Conservation (phyloP, 1,139 yeast species). For the Blastobotrys arbuscula region DNA sequence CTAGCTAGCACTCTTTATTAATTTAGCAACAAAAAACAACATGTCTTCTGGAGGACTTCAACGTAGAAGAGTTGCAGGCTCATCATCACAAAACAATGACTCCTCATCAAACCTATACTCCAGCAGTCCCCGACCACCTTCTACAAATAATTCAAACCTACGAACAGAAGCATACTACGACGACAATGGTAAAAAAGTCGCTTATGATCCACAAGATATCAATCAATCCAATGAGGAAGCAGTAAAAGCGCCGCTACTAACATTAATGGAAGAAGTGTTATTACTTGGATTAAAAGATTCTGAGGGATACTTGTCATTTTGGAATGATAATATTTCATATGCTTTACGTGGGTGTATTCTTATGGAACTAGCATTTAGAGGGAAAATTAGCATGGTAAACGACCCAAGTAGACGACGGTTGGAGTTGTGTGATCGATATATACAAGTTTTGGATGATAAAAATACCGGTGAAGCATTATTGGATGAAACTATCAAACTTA, state of each 20-base stretch:
- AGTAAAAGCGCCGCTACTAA: slow-evolving; percentile 58
- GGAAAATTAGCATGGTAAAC: slow-evolving; percentile 79
- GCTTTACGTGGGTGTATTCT: slow-evolving; percentile 93
- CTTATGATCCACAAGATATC: slow-evolving; percentile 74
- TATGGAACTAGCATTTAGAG: slow-evolving; percentile 86
- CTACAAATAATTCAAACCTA: neutral
- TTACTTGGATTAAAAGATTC: slow-evolving; percentile 90
- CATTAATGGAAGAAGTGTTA: slow-evolving; percentile 93
- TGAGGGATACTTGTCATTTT: slow-evolving; percentile 92
- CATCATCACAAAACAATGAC: neutral
- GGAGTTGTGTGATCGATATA: slow-evolving; percentile 77
- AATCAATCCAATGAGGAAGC: slow-evolving; percentile 45
- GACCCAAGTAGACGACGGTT: slow-evolving; percentile 92
- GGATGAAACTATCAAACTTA: slow-evolving; percentile 87
- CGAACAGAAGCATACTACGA: slow-evolving; percentile 11
- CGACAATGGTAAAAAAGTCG: slow-evolving; percentile 55
- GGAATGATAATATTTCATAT: slow-evolving; percentile 97
- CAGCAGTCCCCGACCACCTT: slow-evolving; percentile 3
- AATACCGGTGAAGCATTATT: slow-evolving; percentile 93
- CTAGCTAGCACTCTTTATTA: too few relatives aligned
- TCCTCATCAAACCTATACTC: slow-evolving; percentile 3
- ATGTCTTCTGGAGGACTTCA: slow-evolving; percentile 9
- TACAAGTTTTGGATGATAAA: slow-evolving; percentile 79
- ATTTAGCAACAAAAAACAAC: neutral
- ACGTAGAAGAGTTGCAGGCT: slow-evolving; percentile 9